Conservation (phyloP, 1,284 basidiomycete genomes). For the Ceratobasidium sp. region DNA sequence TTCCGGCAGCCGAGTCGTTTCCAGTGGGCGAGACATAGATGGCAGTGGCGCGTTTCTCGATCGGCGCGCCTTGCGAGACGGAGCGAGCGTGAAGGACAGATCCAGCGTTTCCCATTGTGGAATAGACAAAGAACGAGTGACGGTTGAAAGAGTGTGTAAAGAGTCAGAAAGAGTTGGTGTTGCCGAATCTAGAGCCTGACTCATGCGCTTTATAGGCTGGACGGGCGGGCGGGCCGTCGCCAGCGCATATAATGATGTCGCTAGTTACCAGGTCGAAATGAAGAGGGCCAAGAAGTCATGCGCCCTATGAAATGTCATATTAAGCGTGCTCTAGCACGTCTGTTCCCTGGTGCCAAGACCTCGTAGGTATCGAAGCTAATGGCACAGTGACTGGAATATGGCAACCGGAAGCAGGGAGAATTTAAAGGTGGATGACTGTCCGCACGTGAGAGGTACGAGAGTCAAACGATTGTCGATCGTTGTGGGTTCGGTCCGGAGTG, state of each 20-base stretch:
- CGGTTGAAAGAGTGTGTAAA: background rate
- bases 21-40: slow-evolving; percentile 11
- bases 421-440: background rate
- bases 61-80: no score
- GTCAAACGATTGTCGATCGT: no score
- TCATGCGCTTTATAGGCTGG: background rate
- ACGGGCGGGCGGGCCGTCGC: no score
- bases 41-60: no score
- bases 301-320: background rate
- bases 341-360: background rate
- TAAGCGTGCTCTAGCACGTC: background rate
- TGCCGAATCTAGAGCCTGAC: background rate
- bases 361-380: background rate
- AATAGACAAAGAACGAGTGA: background rate
- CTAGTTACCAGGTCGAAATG: background rate
- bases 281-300: background rate
- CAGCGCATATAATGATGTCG: background rate
- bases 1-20: slow-evolving; percentile 25
- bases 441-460: no score
- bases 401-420: background rate
- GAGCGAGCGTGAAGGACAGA: slow-evolving; percentile 16
- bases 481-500: no score
- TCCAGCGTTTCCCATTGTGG: slow-evolving; percentile 23
- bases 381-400: background rate
- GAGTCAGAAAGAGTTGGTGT: background rate